These are phyloP conservation scores for Globisporangium echinulatum DNA, from an alignment of 352 stramenopile genomes.

Conservation along the genomic window DNA sequence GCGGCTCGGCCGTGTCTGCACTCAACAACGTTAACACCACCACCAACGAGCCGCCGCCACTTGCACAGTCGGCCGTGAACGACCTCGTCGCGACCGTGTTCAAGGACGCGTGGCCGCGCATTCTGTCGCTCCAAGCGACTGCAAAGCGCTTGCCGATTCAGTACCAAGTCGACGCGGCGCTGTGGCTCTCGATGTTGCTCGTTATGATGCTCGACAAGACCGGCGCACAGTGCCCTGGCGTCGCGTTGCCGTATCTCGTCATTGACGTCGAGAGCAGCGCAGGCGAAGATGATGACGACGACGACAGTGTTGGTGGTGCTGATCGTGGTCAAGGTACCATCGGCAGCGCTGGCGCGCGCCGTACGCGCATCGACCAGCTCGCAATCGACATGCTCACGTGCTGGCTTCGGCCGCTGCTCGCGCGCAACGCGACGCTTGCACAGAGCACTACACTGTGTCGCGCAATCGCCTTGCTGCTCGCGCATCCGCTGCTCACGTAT, in stretches of 20 bases:
- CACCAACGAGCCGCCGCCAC: conserved; percentile 17
- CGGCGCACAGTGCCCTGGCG: conserved; percentile 47
- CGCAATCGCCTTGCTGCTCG: conserved; percentile 57
- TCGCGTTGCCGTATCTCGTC: conserved; percentile 64
- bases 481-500: conserved; percentile 54
- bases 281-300: conserved; percentile 23
- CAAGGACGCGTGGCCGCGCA: conserved; percentile 56
- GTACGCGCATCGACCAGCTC: conserved; percentile 54
- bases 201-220: conserved; percentile 82
- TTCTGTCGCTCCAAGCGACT: conserved; percentile 33
- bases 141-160: conserved; percentile 49
- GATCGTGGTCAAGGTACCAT: not conserved
- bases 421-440: conserved; percentile 35
- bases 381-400: conserved; percentile 38
- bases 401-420: conserved; percentile 51
- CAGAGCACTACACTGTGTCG: conserved; percentile 50
- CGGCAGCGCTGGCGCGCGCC: conserved; percentile 26
- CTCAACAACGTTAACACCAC: conserved; percentile 17
- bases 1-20: conserved; percentile 24
- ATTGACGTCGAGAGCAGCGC: conserved; percentile 36
- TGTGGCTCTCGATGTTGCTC: conserved; percentile 71
- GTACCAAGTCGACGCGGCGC: conserved; percentile 47
- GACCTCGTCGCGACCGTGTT: conserved; percentile 59
- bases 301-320: conserved; percentile 24
- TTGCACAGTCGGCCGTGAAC: conserved; percentile 45